Base-by-base conservation (phyloP, 2,329 filamentous ascomycete species). In the Calonectria honghensis region DNA sequence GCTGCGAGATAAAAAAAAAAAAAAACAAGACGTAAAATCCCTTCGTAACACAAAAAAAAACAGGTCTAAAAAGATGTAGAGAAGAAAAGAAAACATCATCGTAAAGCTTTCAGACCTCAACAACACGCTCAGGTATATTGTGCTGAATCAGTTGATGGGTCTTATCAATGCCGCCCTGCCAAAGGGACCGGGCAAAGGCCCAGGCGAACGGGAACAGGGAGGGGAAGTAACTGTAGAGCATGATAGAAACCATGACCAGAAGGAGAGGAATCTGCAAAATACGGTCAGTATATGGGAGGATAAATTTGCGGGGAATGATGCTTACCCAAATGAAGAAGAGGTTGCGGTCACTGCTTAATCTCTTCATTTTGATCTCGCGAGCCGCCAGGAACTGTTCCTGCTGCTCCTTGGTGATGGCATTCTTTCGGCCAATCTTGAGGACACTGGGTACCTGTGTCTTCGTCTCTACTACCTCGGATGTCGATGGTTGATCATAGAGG, bases 271-370 rank as follows among this genome's bases (percentile, higher is more conserved):
- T 90, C 88, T 90, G 73, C 9, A 48, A 24, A 41, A n/a, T n/a
- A 32, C 27, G 70, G 20, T 84, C 79, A 82, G 81, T 37, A 37
- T 66, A 1, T 51, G 16, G n/a, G 29, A 29, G 6, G 31, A 65
- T 39, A 7, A 24, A 27, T 16, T 24, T 24, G 13, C 18, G 39
- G 45, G 27, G 11, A 24, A 59, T 13, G 64, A 37, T 37, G 84
- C 87, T 81, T 89, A 93, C 91, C 92, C 92, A 94, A 79, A 94
- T 88, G 78, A 93, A 92, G 86, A 93, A 94, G 59, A 94, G 86
- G 81, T 93, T 93, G 79, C 89, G 89, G 80, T 94, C 92, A 73
- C 90, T 90, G 77, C 91, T 89, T 74, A 93, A 85, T 74, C 88
- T 89, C 88, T 93, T 93, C 79, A 92, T 86, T 82, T 91, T 93